Evolutionary conservation across 2,329 filamentous ascomycete species (phyloP), one percentile per base, ranked within the genome.

Genomic region (Trichoderma brevicompactum): DNA sequence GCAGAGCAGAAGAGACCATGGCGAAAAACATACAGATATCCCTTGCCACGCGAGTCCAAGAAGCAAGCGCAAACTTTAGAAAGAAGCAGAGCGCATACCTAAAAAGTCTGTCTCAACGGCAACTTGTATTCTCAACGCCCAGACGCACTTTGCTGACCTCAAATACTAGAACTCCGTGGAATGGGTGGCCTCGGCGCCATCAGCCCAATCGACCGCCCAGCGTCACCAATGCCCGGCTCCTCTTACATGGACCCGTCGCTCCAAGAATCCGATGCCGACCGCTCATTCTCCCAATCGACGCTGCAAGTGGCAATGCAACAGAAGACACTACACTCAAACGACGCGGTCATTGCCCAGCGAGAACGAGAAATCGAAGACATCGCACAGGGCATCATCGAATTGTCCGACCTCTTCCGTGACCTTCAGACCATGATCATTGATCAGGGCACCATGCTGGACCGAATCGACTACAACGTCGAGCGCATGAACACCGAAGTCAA

Each of bases 401-500:
- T 99, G 7, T 92, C 94, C 4, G 95, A 97, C 76, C 92, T 99
- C 58, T 99, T 99, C 81, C 92, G 96, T 68, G 95, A 99, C 73
- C 82, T 99, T 36, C 95, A 99, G 78, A 89, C 85, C 54, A 98
- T 99, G 94, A 92, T 96, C 71, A 94, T 96, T 70, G 91, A 95
- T 74, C 91, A 95, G 77, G 92, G 92, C 61, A 95, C 92, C 13
- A 91, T 96, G 85, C 84, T 97, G 23, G 94, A 96, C 77, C 89
- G 95, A 73, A 96, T 96, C 72, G 96, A 99, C 78, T 99, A 97
- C 80, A 99, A 99, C 72, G 93, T 99, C 61, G 95, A 99, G 79
- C 86, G 90, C 67, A 97, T 98, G 91, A 87, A 89, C n/a, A 89
- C 88, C 19, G 93, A 98, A 73, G 92, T 99, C 66, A 96, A 97